A percentile compares a stretch with the other conserved stretches of the same genome.
Conservation (phyloP, 164 flowering plant species). For the Sedum album region DNA sequence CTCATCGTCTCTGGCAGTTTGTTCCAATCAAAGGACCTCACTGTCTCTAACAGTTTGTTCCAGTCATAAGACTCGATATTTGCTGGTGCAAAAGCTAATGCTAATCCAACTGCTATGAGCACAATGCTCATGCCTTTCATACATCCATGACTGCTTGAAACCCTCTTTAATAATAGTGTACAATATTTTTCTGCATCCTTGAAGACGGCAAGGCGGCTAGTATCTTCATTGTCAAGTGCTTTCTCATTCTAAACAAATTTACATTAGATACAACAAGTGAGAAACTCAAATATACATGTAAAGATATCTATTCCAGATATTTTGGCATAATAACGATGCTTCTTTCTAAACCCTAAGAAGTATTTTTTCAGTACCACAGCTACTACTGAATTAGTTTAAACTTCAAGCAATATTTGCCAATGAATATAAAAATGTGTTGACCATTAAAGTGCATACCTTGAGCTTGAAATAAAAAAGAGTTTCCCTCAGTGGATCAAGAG, state of each 20-base stretch:
- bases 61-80: not conserved
- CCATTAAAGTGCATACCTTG: not conserved
- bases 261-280: not conserved
- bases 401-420: not conserved
- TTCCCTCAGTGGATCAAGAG: conserved; percentile 5
- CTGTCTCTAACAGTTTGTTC: not conserved
- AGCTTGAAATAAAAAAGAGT: not conserved
- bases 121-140: conserved; percentile 1
- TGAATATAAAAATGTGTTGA: not conserved
- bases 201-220: not conserved
- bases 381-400: not conserved
- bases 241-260: not conserved
- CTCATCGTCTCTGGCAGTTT: not conserved
- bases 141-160: not conserved
- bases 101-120: not conserved
- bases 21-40: not conserved
- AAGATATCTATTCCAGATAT: not conserved
- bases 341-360: not conserved
- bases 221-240: not conserved
- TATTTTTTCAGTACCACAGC: too few relatives aligned
- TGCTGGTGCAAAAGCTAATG: not conserved
- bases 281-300: not conserved
- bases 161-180: not conserved
- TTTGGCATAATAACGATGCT: not conserved
- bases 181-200: conserved; percentile 4